Base-by-base conservation (phyloP, 1,139 yeast species). In the Meyerozyma guilliermondii region DNA sequence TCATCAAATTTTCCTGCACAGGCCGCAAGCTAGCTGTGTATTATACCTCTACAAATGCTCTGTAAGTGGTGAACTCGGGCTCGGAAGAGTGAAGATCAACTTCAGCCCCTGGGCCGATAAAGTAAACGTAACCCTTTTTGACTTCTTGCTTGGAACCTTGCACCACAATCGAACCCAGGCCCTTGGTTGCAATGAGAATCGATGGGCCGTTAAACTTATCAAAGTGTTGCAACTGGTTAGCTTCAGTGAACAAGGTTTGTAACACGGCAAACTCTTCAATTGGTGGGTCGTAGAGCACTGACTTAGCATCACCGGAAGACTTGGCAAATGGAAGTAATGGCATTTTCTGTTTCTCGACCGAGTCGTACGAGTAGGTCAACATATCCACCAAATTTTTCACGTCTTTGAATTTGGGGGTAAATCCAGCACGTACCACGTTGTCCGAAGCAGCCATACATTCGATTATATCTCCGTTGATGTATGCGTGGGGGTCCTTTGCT, bases 361-460 rank as follows among this genome's bases (percentile, higher is more conserved):
- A 82, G 42, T 87, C 95, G 56, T 86, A 86, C 31, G 87, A 76
- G 64, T 91, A 92, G 4, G 97, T 91, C 63, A 92, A 78, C 95
- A 87, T 88, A 42, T 78, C 80, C 33, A 92, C 98, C 60, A 92
- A 77, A 59, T 86, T 87, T 50, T 83, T 68, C 44, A 92, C 98
- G 63, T 94, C 98, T 68, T 91, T 92, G 71, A 91, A 92, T 66
- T 94, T 92, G 46, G 98, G 98, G 11, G 98, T 92, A 72, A 92
- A 92, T 8, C 98, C 99, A 7, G 98, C 96, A 65, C 98, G 81
- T 39, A 92, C 97, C 46, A 92, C 99, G 58, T 92, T 92, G 63
- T 92, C 99, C 34, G 95, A 84, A 10, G 98, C 97, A 40, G 98
- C 98, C 99, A 92, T 92, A 71, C 98, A 94, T 68, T 92, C 99